Percentiles rank a stretch among this genome's conserved stretches.
phyloP scores from a whole-genome alignment of 1,284 basidiomycete genomes.

The Rhodotorula sp. region DNA sequence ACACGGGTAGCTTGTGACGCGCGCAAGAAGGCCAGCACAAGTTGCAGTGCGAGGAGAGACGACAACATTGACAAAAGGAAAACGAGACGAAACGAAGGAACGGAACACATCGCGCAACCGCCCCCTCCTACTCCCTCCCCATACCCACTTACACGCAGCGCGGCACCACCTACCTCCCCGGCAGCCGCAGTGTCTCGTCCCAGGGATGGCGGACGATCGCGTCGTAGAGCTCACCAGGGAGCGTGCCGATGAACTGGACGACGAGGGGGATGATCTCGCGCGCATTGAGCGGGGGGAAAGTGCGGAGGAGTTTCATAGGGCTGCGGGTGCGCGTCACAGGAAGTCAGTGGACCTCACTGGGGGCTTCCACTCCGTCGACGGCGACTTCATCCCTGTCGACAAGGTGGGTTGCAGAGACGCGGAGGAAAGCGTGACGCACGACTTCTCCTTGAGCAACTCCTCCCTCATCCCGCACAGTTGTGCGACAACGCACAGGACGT shows the following conservation, averaged over 20 bases:
- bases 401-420: not conserved
- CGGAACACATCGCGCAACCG: not conserved
- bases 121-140: not conserved
- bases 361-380: not conserved
- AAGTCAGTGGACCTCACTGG: no score
- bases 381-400: not conserved
- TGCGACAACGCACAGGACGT: slow-evolving; percentile 93
- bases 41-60: no score
- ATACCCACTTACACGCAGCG: no score
- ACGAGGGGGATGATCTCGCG: slow-evolving; percentile 85
- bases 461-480: slow-evolving; percentile 86
- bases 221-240: slow-evolving; percentile 83
- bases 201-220: slow-evolving; percentile 82
- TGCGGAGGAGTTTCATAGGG: slow-evolving; percentile 93
- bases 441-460: slow-evolving; percentile 78
- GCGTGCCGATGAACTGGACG: slow-evolving; percentile 85
- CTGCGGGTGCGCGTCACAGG: slow-evolving; percentile 54
- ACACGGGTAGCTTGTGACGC: no score
- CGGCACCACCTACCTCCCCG: not conserved
- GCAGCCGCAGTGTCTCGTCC: slow-evolving; percentile 26
- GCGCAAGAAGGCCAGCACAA: no score
- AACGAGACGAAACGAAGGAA: no score
- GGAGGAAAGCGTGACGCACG: slow-evolving; percentile 58
- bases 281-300: slow-evolving; percentile 87
- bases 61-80: no score